Evolutionary conservation across 768 basidiomycete genomes (phyloP).

Genomic region (Trametes elegans): DNA sequence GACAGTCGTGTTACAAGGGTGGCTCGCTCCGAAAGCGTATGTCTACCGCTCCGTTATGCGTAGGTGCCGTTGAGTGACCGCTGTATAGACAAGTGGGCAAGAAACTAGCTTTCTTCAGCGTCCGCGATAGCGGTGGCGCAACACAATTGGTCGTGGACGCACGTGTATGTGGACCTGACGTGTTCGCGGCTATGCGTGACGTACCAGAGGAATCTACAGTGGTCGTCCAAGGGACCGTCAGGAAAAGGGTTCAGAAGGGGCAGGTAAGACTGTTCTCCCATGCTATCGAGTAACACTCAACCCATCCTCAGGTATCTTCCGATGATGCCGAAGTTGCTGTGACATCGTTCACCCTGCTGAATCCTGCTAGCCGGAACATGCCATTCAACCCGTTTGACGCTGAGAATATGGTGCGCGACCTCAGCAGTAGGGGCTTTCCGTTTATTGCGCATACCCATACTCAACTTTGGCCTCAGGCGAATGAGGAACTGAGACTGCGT

Average conservation of each 20-base stretch:
- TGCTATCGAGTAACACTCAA: neutral
- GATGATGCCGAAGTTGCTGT: constrained; percentile 84
- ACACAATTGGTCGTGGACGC: constrained; percentile 74
- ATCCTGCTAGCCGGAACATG: constrained; percentile 65
- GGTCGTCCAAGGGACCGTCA: constrained; percentile 71
- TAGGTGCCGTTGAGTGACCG: neutral
- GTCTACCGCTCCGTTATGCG: constrained; percentile 25
- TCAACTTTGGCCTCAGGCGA: constrained; percentile 49
- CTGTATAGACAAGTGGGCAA: constrained; percentile 61
- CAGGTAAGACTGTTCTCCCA: constrained; percentile 38
- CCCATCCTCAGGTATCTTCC: constrained; percentile 45
- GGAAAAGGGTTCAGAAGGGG: constrained; percentile 57
- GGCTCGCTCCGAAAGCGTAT: constrained; percentile 82
- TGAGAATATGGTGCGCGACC: constrained; percentile 62
- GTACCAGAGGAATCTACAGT: constrained; percentile 80
- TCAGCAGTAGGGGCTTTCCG: neutral
- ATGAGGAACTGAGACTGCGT: constrained; percentile 81
- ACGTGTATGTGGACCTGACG: constrained; percentile 25
- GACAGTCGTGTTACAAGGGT: constrained; percentile 73
- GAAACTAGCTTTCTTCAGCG: constrained; percentile 78
- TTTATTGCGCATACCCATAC: neutral
- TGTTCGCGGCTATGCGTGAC: constrained; percentile 47
- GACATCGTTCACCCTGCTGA: constrained; percentile 67
- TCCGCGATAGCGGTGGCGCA: constrained; percentile 75
- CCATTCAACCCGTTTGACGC: constrained; percentile 86